These are phyloP conservation scores for Penicillium aurantiogriseum DNA, from an alignment of 2,329 filamentous ascomycete species.

Conservation along the genomic window DNA sequence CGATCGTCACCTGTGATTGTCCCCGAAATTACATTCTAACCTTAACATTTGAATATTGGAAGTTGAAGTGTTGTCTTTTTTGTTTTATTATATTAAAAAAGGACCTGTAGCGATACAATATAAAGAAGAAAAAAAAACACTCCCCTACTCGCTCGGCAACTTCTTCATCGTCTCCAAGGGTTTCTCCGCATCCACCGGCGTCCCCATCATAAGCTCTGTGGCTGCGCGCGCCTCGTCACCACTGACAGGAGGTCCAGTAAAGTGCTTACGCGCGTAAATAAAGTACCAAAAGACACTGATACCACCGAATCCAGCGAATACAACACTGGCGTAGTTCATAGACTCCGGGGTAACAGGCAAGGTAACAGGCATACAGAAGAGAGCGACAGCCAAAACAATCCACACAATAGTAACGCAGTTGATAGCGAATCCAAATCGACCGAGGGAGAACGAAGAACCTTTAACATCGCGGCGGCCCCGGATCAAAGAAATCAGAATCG, in stretches of 20 bases:
- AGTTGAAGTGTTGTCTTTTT: background rate
- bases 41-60: background rate
- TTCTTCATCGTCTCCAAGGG: slow-evolving; percentile 23
- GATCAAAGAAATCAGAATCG: slow-evolving; percentile 69
- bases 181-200: slow-evolving; percentile 36
- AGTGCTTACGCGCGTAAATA: slow-evolving; percentile 61
- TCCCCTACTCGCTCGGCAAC: slow-evolving; percentile 5
- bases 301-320: slow-evolving; percentile 61
- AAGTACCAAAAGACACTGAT: slow-evolving; percentile 65
- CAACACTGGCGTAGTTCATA: slow-evolving; percentile 68
- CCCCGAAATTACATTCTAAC: background rate
- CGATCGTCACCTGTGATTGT: slow-evolving; percentile 32
- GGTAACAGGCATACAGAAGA: slow-evolving; percentile 73
- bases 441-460: slow-evolving; percentile 66
- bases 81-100: background rate
- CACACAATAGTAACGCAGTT: slow-evolving; percentile 68
- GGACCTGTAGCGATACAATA: slow-evolving; percentile 1
- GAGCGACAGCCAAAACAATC: slow-evolving; percentile 67
- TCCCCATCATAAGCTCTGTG: slow-evolving; percentile 34
- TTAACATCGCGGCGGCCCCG: slow-evolving; percentile 65
- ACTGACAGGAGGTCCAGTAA: slow-evolving; percentile 55
- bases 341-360: slow-evolving; percentile 55
- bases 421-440: slow-evolving; percentile 65
- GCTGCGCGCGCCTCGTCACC: slow-evolving; percentile 28
- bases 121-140: background rate